phyloP scores from a whole-genome alignment of 1,284 basidiomycete genomes.

The Sutorius eximius region DNA sequence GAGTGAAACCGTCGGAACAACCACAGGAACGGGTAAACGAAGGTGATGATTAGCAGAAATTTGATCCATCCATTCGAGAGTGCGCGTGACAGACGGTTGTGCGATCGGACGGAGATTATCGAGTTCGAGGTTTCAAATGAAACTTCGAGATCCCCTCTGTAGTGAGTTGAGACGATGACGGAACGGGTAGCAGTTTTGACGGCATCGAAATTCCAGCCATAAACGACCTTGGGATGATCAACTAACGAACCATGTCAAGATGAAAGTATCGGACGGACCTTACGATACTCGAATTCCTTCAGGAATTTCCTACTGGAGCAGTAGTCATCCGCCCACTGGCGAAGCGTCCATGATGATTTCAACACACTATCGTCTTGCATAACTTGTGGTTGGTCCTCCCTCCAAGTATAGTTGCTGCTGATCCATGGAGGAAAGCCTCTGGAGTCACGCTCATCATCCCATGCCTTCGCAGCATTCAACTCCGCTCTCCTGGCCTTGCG shows the following conservation, averaged over 20 bases:
- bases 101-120: slow-evolving; percentile 58
- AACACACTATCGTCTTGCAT: slow-evolving; percentile 35
- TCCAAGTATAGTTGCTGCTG: slow-evolving; percentile 25
- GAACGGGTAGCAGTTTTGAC: slow-evolving; percentile 54
- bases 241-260: not conserved
- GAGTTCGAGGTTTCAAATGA: slow-evolving; percentile 44
- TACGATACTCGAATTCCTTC: slow-evolving; percentile 66
- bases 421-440: slow-evolving; percentile 49
- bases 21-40: slow-evolving; percentile 76
- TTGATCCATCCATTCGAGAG: slow-evolving; percentile 67
- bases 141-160: slow-evolving; percentile 52
- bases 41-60: slow-evolving; percentile 58
- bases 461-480: slow-evolving; percentile 33
- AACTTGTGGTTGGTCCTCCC: slow-evolving; percentile 25
- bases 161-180: slow-evolving; percentile 52
- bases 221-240: slow-evolving; percentile 45
- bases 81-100: slow-evolving; percentile 58
- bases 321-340: slow-evolving; percentile 73
- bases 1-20: slow-evolving; percentile 62
- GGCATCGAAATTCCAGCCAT: slow-evolving; percentile 67
- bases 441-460: slow-evolving; percentile 32
- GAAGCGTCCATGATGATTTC: slow-evolving; percentile 52
- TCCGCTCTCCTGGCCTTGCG: slow-evolving; percentile 34
- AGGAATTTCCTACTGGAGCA: slow-evolving; percentile 57
- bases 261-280: slow-evolving; percentile 38